Base-by-base conservation (phyloP, 768 basidiomycete species). In the Boletus eberwhitei region DNA sequence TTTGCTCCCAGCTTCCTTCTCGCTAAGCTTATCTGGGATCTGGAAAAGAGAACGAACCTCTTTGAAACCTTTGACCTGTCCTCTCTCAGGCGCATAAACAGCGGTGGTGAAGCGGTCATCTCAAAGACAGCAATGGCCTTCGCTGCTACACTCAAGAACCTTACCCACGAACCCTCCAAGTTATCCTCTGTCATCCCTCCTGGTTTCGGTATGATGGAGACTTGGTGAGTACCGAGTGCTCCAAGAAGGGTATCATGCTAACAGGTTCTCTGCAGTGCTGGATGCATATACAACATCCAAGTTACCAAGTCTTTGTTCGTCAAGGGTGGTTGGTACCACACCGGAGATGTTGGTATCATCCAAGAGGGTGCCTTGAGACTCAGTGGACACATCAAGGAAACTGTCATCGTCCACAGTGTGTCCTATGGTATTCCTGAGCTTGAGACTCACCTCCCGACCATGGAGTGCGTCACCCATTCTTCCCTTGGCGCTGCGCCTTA, bases 241-340 rank as follows among this genome's bases (percentile, higher is more conserved):
- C n/a, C 13, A 29, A n/a, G 19, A 12, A 24, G 1, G 5, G 8
- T 31, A 11, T 16, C 2, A 5, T 17, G 8, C 38, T 32, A n/a
- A 39, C n/a, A 19, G n/a, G 1, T 41, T 32, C 22, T 17, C 16
- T 43, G 2, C 38, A 60, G 57, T 36, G 76, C 75, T 22, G 76
- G 76, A 3, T 73, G 68, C 29, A 73, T 75, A 39, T 71, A 71
- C 61, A 79, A 83, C 59, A 50, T 59, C 8, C 61, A 74, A 54
- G 79, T 80, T 0, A 83, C 81, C 13, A 54, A 57, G 17, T 73
- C 75, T 35, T 74, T 77, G 8, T 78, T 84, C 58, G 74, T 73
- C 1, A 53, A 62, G 8, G 78, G 75, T 19, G 73, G 76, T 2
- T 84, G 83, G 82, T 79, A 78, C 65, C 77, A 75, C 64, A 83